Evolutionary conservation across 306 rosid genomes (phyloP).

Genomic region (Cyclanthera cordifolia): DNA sequence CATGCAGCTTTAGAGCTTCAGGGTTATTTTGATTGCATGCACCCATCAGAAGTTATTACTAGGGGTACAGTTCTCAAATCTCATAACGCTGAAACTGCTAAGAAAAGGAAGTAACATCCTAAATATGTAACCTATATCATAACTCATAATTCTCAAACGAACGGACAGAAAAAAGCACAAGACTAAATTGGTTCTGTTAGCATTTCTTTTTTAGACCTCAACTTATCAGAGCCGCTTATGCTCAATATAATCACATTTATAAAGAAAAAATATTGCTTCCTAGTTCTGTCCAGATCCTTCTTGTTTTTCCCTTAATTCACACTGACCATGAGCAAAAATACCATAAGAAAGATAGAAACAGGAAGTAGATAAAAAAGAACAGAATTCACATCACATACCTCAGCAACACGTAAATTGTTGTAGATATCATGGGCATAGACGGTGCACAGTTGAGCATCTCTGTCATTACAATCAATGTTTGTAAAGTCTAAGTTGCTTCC

Average conservation of each 20-base stretch:
- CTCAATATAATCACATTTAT: not conserved
- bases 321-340: not conserved
- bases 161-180: not conserved
- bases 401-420: constrained; percentile 44
- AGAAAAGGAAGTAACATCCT: not conserved
- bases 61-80: not conserved
- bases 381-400: constrained; percentile 41
- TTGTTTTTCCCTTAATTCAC: not conserved
- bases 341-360: not conserved
- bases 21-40: not conserved
- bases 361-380: constrained; percentile 7
- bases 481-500: constrained; percentile 28
- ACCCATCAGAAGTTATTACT: not conserved
- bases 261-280: constrained; percentile 4
- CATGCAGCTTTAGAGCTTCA: not conserved
- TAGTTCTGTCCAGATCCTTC: not conserved
- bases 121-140: not conserved
- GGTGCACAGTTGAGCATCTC: constrained; percentile 58
- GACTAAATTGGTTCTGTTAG: not conserved
- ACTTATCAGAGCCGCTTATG: not conserved
- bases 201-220: not conserved
- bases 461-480: constrained; percentile 55
- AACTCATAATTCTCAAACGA: not conserved
- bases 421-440: constrained; percentile 69
- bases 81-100: not conserved